These are phyloP conservation scores for Brassica juncea DNA, from an alignment of 345 rosid species.

Conservation along the genomic window DNA sequence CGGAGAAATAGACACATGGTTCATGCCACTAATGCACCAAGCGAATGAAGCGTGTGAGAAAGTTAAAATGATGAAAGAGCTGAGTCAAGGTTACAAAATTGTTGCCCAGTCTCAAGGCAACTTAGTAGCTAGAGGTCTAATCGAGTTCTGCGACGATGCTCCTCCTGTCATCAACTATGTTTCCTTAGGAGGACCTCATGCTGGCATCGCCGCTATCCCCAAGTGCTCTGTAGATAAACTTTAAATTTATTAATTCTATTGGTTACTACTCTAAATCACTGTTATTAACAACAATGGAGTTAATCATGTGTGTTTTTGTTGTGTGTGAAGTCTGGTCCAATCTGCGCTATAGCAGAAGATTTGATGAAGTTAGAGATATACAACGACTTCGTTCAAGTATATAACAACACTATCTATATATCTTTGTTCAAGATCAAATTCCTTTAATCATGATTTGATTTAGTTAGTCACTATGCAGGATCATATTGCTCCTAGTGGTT, in stretches of 20 bases:
- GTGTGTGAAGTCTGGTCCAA: conserved; percentile 25
- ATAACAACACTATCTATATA: neutral
- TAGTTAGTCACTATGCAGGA: conserved; percentile 26
- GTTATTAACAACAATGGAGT: neutral
- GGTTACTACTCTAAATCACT: neutral
- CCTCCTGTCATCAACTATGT: conserved; percentile 76
- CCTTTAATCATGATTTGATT: conserved; percentile 18
- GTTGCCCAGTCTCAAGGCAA: conserved; percentile 94
- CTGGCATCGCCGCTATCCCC: conserved; percentile 87
- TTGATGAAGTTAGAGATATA: conserved; percentile 30
- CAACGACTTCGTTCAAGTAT: conserved; percentile 38
- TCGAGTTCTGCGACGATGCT: conserved; percentile 77
- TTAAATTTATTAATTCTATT: neutral
- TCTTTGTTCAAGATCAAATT: neutral
- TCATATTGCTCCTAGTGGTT: conserved; percentile 41
- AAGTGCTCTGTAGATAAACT: conserved; percentile 65
- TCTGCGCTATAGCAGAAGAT: conserved; percentile 26
- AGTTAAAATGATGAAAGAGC: conserved; percentile 74
- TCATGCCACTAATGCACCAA: conserved; percentile 67
- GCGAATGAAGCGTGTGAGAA: conserved; percentile 24
- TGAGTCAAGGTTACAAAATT: conserved; percentile 72
- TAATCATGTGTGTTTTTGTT: neutral
- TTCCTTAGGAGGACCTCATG: conserved; percentile 93
- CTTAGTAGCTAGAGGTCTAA: conserved; percentile 75
- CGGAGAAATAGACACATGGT: conserved; percentile 71